Evolutionary conservation across 768 basidiomycete species (phyloP), one percentile per base, ranked within the genome.

Genomic region (Amanita fuliginea): DNA sequence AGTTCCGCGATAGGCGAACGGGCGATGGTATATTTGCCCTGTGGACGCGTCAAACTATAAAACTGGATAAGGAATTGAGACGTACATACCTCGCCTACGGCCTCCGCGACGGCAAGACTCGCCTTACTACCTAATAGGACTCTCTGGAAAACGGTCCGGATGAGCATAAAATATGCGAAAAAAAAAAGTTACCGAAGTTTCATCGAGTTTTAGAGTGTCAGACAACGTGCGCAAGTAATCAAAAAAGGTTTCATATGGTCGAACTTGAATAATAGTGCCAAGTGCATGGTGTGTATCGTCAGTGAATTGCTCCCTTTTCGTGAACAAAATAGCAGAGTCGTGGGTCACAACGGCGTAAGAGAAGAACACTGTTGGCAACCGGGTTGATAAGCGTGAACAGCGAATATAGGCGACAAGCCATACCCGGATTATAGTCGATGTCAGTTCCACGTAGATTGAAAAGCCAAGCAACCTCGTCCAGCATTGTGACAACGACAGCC

Each of bases 401-500:
- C 14, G 21, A 11, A 39, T 37, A 26, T 21, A 30, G 14, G 7
- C 7, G 43, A 9, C 6, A n/a, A 22, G 6, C 51, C 65, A 14
- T 46, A 72, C 73, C 73, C 51, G 74, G 74, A 52, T 96, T 98
- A 67, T 76, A 97, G 30, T 82, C 81, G 58, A 98, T 94, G 61
- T 97, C 95, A 2, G 81, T 77, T 1, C 93, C 94, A 53, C 95
- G 82, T 28, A 99, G 70, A 63, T 97, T 94, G 68, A 91, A 88
- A 34, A 93, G 60, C 92, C 92, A 98, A 0, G 91, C 92, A 44
- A 95, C 80, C 62, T 98, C 95, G 62, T 98, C 95, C 18, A 98
- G 76, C 74, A 85, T 81, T n/a, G 75, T 84, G 3, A 97, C 76
- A 1, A 95, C 81, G 36, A 88, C 63, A 1, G 86, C 91, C 55